Base-by-base conservation (phyloP, 352 stramenopile genomes). In the Phytophthora kernoviae region DNA sequence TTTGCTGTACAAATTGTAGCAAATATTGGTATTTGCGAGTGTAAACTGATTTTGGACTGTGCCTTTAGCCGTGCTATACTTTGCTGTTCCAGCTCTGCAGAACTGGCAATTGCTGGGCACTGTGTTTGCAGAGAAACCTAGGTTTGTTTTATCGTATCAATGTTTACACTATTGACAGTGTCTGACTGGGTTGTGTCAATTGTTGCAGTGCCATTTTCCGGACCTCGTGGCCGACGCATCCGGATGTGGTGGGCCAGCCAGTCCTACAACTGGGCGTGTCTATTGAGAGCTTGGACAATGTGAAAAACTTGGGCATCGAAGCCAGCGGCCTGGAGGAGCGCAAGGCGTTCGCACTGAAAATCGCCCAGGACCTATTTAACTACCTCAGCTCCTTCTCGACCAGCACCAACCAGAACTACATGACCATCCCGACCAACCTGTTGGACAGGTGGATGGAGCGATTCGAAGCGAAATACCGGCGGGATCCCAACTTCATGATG, bases 401-500 rank as follows among this genome's bases (percentile, higher is more conserved):
- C 32, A 86, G 74, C 63, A 87, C 81, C 54, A 79, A 63, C 48
- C 81, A 82, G 24, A 78, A 77, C 22, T 87, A 87, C 62, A 96
- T 98, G 86, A 79, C 87, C 1, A 92, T 98, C 22, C 91, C 91
- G 9, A 93, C 81, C 4, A 97, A 97, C 71, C 69, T 98, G 36
- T 88, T 98, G 68, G 91, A 98, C 63, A 79, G 74, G 59, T 98
- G 91, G 91, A 93, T 96, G 70, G 75, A 91, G 65, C 80, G 91
- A 46, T 98, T 98, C 61, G 91, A 98, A 65, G 54, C 68, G 26
- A 96, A 95, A 63, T 93, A 93, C 32, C 67, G 81, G 51, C 65
- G 89, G 11, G 90, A 97, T 65, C 90, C 91, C 11, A 97, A 97
- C 62, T 97, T 97, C 46, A 96, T 97, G 71, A 81, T 97, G 62